Base-by-base conservation (phyloP, 83 land plant species). In the Thuja plicata region DNA sequence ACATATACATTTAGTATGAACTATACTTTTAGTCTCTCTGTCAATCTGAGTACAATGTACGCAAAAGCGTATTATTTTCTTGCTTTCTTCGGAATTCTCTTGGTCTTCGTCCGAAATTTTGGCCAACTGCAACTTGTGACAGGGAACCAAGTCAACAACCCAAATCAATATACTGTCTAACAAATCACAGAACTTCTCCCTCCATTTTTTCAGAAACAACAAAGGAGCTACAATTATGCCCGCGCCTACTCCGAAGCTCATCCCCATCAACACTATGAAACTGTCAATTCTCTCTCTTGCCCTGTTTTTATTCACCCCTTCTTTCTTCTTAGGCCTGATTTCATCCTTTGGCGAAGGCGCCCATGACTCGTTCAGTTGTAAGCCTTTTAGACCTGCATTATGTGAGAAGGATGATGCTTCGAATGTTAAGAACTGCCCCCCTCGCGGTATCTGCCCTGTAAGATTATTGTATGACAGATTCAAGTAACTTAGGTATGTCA, bases 331-430 rank as follows among this genome's bases (percentile, higher is more conserved):
- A 30, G 27, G 15, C 27, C 10, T 3, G 13, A 9, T 32, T 6
- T n/a, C 34, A 30, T n/a, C 13, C 1, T 32, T 73, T 41, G 16
- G 45, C 30, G 0, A 9, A 24, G 34, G 2, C 0, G 3, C 27
- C 0, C n/a, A 27, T 0, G 10, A 66, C 45, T 13, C 19, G 41
- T 54, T 54, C 43, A 94, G n/a, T 2, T 91, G 96, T 0, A 30
- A 11, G 4, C 98, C 95, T 89, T 96, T 95, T 35, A 96, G 81
- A 46, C 85, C 90, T 32, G 62, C 15, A 50, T 95, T 96, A 16
- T 90, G 90, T 32, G 38, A 30, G 84, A 62, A 94, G 0, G 93
- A 92, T 41, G 71, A 57, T 13, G 77, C 57, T 1, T 60, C 4
- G 40, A 96, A 93, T 21, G 91, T 90, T 24, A 13, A 38, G 46